These are phyloP conservation scores for Dryas octopetala DNA, from an alignment of 306 rosid species.

Conservation along the genomic window DNA sequence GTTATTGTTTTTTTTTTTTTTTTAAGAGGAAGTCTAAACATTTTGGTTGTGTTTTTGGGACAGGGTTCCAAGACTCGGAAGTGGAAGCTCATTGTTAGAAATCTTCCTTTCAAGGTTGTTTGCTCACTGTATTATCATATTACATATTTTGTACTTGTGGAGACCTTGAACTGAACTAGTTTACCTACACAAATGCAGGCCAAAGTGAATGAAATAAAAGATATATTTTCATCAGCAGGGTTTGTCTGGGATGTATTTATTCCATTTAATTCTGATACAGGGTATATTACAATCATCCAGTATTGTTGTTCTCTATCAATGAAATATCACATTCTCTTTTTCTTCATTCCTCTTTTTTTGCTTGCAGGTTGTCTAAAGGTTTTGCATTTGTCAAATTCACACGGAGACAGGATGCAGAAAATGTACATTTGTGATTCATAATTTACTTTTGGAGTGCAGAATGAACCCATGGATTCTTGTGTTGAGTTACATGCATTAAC, in stretches of 20 bases:
- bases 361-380: conserved; percentile 84
- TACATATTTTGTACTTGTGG: conserved; percentile 14
- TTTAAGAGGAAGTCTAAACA: conserved; percentile 25
- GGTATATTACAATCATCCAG: conserved; percentile 43
- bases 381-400: conserved; percentile 95
- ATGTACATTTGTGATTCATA: conserved; percentile 42
- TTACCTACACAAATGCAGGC: conserved; percentile 58
- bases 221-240: conserved; percentile 68
- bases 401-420: conserved; percentile 79
- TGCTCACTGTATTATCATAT: conserved; percentile 12
- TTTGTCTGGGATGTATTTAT: conserved; percentile 88
- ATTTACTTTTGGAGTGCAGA: conserved; percentile 21
- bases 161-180: conserved; percentile 29
- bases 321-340: conserved; percentile 5
- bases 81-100: conserved; percentile 91
- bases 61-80: conserved; percentile 95
- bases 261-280: conserved; percentile 70
- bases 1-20: background rate
- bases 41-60: conserved; percentile 23
- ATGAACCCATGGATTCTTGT: conserved; percentile 10
- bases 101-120: conserved; percentile 91
- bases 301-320: conserved; percentile 6
- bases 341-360: background rate
- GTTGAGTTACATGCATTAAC: conserved; percentile 15
- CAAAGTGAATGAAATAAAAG: conserved; percentile 56